phyloP scores from a whole-genome alignment of 208 protist species.

The Phytomonas sp. region DNA sequence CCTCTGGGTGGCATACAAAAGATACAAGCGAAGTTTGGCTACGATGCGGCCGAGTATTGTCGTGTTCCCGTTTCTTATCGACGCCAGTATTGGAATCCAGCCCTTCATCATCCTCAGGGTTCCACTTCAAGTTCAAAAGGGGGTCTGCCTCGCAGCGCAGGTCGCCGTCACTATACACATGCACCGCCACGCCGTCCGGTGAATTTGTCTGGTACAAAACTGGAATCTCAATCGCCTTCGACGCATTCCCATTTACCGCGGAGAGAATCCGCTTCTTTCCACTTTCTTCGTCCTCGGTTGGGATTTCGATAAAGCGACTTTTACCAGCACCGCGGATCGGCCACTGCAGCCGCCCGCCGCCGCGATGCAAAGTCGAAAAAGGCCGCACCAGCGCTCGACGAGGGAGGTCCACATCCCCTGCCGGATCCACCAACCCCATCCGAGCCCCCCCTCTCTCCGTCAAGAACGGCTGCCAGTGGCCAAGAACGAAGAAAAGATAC shows the following conservation, averaged over 20 bases:
- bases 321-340: slow-evolving; percentile 19
- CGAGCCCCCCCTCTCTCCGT: slow-evolving; percentile 7
- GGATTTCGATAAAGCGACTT: slow-evolving; percentile 12
- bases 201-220: slow-evolving; percentile 34
- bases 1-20: slow-evolving; percentile 35
- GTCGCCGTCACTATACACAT: slow-evolving; percentile 20
- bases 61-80: neutral
- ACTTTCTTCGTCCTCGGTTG: slow-evolving; percentile 18
- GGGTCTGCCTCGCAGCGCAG: slow-evolving; percentile 28
- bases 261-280: slow-evolving; percentile 9
- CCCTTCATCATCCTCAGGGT: slow-evolving; percentile 5
- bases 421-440: slow-evolving; percentile 36
- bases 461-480: slow-evolving; percentile 42
- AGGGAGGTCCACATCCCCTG: slow-evolving; percentile 37
- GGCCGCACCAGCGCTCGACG: slow-evolving; percentile 34
- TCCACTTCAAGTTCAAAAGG: neutral
- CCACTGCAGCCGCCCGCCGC: slow-evolving; percentile 29
- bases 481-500: slow-evolving; percentile 10
- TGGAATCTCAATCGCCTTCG: slow-evolving; percentile 11
- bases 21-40: slow-evolving; percentile 13
- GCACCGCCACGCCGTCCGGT: slow-evolving; percentile 31
- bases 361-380: slow-evolving; percentile 24
- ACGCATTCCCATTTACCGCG: slow-evolving; percentile 7
- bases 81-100: neutral
- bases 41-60: neutral